Evolutionary conservation across 192 early-diverging fungal species (phyloP), one percentile per base, ranked within the genome.

Genomic region (Entomortierella beljakovae): DNA sequence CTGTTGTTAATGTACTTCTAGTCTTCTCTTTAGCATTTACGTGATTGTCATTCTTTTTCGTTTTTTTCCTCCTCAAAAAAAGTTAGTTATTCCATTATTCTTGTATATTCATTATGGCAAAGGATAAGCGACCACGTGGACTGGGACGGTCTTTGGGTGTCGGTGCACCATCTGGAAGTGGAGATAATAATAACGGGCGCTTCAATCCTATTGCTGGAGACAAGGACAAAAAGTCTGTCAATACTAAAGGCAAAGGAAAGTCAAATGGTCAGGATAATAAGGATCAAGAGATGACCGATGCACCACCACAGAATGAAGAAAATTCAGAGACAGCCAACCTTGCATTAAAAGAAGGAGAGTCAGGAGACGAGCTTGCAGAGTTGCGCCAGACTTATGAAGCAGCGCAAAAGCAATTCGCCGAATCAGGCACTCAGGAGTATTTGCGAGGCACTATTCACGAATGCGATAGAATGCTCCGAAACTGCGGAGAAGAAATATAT

Each of bases 361-460:
- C 83, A 54, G 86, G 84, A 13, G 84, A 88, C 40, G 86, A 88
- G 46, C 46, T 88, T 6, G 72, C 80, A 49, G 86, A 88, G 49
- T 70, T 83, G 18, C 64, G 64, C 37, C 84, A 83, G 40, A 64
- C 85, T 9, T 88, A 84, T 34, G 84, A 88, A 37, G 80, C 70
- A 35, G 86, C 86, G 18, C 65, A 82, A 16, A 80, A 85, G 50
- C 85, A 85, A 34, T 66, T 84, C 23, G 60, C 70, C 64, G 83
- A 81, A 43, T 72, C 60, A 1, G 68, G 74, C 22, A 61, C 82
- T 6, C 74, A 68, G 22, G 80, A 80, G 38, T 83, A 83, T 34
- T 32, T 88, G 32, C 82, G 86, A 26, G 86, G 86, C 5, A 84
- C 84, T 0, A 81, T 88, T 31, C 86, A 88, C 51, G 86, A 88